Percentiles rank a stretch among this genome's conserved stretches.
Evolutionary conservation across 1,139 yeast genomes (phyloP).

Genomic region (Taiozyma sp.): DNA sequence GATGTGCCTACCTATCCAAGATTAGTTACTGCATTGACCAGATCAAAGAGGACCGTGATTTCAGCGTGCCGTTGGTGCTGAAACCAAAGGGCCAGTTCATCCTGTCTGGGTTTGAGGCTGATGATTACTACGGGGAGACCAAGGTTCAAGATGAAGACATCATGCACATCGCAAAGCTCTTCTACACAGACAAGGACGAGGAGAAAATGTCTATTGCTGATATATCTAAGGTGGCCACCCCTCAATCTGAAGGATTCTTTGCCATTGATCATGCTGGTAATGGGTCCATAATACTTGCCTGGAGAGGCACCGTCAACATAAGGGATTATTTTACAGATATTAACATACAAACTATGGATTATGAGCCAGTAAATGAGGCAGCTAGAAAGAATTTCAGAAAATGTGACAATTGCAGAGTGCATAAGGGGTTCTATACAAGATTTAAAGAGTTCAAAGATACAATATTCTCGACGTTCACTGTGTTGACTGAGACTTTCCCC

Average conservation of each 20-base stretch:
- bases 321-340: constrained; percentile 56
- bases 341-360: constrained; percentile 18
- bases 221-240: not conserved
- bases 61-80: constrained; percentile 14
- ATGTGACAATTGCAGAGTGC: constrained; percentile 52
- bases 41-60: constrained; percentile 6
- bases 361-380: constrained; percentile 18
- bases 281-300: constrained; percentile 38
- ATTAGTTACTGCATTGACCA: constrained; percentile 18
- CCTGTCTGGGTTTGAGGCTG: constrained; percentile 7
- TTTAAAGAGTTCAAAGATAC: constrained; percentile 35
- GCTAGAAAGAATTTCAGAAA: constrained; percentile 11
- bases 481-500: constrained; percentile 18
- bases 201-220: not conserved
- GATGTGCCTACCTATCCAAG: constrained; percentile 17
- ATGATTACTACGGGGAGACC: constrained; percentile 6
- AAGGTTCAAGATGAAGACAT: not conserved
- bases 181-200: not conserved
- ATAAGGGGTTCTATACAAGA: constrained; percentile 47
- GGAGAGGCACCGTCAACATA: constrained; percentile 54
- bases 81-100: constrained; percentile 12
- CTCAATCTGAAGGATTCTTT: constrained; percentile 32
- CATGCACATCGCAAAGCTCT: not conserved
- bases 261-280: constrained; percentile 37
- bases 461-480: constrained; percentile 27